Base-by-base conservation (phyloP, 345 rosid species). In the Aquilaria sinensis region DNA sequence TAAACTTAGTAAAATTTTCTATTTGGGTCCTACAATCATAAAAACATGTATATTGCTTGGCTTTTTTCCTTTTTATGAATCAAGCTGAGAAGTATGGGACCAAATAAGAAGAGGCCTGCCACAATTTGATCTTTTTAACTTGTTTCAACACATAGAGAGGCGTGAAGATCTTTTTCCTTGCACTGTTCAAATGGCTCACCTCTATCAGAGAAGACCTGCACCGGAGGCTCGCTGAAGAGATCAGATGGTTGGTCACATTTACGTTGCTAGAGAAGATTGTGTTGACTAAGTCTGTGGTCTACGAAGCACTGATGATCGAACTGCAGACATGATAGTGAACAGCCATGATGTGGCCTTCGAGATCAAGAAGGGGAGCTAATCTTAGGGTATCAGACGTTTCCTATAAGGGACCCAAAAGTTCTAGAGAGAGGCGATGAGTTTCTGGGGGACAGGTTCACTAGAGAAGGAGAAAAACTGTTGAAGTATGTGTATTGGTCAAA, bases 401-500 rank as follows among this genome's bases (percentile, higher is more conserved):
- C 80, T 1, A 77, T 83, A 0, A 79, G 66, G 50, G 86, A 82
- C 62, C 77, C 75, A 0, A 70, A 14, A 55, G 57, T 82, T 34
- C 77, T 82, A 12, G 56, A 79, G 3, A 37, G 59, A 30, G 61
- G 83, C 1, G 78, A 68, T 56, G 76, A 74, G 47, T 79, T 79
- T 9, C 77, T 77, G 57, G 75, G 74, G 0, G n/a, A 71, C 7
- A 70, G 87, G 63, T 82, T 82, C 58, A 67, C 75, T 0, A 78
- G 80, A 53, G 73, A 56, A 9, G 82, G 84, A 2, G 76, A 67
- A 69, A 73, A 60, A 63, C 51, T 79, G 15, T 43, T 79, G 78
- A 77, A 67, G 72, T 74, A 84, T 51, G 81, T 81, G 1, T 75
- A 73, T 4, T 84, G 86, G 89, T 81, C 86, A 0, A 84, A 81